phyloP scores from a whole-genome alignment of 176 grass and related monocot species.

The Alloteropsis semialata region DNA sequence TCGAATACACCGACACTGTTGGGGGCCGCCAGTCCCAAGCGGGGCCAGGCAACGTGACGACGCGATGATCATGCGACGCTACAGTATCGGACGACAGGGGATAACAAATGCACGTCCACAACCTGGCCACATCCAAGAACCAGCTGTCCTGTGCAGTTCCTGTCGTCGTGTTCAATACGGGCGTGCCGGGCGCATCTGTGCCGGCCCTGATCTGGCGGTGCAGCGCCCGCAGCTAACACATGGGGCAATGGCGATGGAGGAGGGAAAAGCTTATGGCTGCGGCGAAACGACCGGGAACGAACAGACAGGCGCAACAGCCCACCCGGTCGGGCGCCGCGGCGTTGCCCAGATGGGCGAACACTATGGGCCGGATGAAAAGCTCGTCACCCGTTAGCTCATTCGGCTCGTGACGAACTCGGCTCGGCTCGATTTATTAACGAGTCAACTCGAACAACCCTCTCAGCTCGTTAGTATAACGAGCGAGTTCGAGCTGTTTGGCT shows the following conservation, averaged over 20 bases:
- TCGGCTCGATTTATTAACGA: too few relatives aligned
- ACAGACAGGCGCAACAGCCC: slow-evolving; percentile 1
- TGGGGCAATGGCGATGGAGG: background rate
- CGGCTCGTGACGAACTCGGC: too few relatives aligned
- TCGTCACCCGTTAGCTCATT: too few relatives aligned
- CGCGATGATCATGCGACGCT: background rate
- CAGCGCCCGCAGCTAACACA: background rate
- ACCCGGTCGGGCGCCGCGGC: slow-evolving; percentile 1
- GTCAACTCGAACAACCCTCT: too few relatives aligned
- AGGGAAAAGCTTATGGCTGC: background rate
- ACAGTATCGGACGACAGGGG: background rate
- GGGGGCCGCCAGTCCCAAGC: background rate
- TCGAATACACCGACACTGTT: background rate
- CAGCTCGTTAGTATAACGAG: too few relatives aligned
- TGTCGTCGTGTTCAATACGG: background rate
- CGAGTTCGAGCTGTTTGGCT: too few relatives aligned
- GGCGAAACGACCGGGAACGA: background rate
- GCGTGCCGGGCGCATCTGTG: background rate
- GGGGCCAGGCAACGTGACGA: background rate
- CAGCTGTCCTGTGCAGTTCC: background rate
- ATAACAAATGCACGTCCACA: background rate
- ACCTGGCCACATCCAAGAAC: background rate
- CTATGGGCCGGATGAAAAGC: too few relatives aligned
- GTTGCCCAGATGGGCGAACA: background rate
- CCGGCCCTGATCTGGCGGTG: background rate